Conservation (phyloP, 2,329 filamentous ascomycete genomes). For the Cordyceps fumosorosea region DNA sequence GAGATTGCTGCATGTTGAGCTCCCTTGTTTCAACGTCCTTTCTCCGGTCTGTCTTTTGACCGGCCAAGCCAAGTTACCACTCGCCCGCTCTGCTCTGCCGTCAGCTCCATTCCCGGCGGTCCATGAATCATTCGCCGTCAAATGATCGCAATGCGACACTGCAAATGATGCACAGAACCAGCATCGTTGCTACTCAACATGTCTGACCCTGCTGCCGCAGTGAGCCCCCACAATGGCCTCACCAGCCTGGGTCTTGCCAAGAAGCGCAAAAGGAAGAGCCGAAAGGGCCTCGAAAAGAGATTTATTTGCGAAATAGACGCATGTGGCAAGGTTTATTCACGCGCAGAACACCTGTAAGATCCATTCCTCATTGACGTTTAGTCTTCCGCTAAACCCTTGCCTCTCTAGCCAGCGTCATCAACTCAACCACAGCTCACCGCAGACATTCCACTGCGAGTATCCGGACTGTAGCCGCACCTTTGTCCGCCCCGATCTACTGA, state of each 20-base stretch:
- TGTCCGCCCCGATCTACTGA: slow-evolving; percentile 86
- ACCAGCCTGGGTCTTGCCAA: not conserved
- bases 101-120: not conserved
- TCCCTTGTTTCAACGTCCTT: not conserved
- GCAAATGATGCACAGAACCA: not conserved
- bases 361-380: slow-evolving; percentile 19
- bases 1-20: not conserved
- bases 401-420: slow-evolving; percentile 70
- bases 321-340: slow-evolving; percentile 93
- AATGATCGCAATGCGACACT: not conserved
- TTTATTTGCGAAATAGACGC: slow-evolving; percentile 79
- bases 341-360: slow-evolving; percentile 84
- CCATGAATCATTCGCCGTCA: not conserved
- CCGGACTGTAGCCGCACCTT: slow-evolving; percentile 86
- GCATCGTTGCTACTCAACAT: slow-evolving; percentile 31
- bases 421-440: slow-evolving; percentile 91
- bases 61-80: not conserved
- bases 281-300: slow-evolving; percentile 73
- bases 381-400: slow-evolving; percentile 16
- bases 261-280: slow-evolving; percentile 59
- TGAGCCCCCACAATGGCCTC: slow-evolving; percentile 38
- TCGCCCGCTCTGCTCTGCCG: not conserved
- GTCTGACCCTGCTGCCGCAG: slow-evolving; percentile 45
- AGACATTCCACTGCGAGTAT: slow-evolving; percentile 90
- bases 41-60: not conserved